phyloP scores from a whole-genome alignment of 2,329 filamentous ascomycete species.

The Epichloe brachyelytri region DNA sequence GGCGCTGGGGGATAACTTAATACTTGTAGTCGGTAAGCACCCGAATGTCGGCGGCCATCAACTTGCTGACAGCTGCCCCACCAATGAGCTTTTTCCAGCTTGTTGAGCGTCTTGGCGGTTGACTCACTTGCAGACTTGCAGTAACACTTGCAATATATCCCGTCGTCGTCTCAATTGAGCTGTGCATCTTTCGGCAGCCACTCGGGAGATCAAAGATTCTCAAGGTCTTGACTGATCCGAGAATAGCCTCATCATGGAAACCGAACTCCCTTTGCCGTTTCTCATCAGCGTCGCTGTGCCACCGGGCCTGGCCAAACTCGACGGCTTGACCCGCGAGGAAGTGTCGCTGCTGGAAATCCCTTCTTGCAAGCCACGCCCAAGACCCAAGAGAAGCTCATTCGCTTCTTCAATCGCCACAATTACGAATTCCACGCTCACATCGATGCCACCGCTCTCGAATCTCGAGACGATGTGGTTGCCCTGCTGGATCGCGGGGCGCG shows the following conservation, averaged over 20 bases:
- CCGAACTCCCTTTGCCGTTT: slow-evolving; percentile 50
- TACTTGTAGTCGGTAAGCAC: too few species aligned
- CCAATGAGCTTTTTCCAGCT: background rate
- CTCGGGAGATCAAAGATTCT: background rate
- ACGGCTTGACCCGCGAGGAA: slow-evolving; percentile 43
- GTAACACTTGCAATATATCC: background rate
- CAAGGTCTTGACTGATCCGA: background rate
- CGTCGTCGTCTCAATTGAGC: background rate
- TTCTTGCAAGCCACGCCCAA: slow-evolving; percentile 42
- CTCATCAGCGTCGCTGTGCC: slow-evolving; percentile 43
- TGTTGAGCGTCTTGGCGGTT: background rate
- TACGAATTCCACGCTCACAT: slow-evolving; percentile 53
- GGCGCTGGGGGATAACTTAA: too few species aligned
- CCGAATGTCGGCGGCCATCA: background rate
- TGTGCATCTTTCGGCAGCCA: background rate
- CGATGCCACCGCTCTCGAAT: slow-evolving; percentile 58
- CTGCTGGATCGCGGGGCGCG: slow-evolving; percentile 76
- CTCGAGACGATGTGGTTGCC: slow-evolving; percentile 60
- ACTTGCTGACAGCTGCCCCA: background rate
- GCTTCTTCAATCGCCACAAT: slow-evolving; percentile 36
- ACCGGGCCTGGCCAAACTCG: slow-evolving; percentile 32
- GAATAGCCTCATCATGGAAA: slow-evolving; percentile 39
- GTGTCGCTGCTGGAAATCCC: slow-evolving; percentile 43
- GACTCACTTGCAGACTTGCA: slow-evolving; percentile 7
- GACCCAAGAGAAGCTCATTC: slow-evolving; percentile 31